Conservation (phyloP, 1,284 basidiomycete species). For the Tetrapyrgos nigripes region DNA sequence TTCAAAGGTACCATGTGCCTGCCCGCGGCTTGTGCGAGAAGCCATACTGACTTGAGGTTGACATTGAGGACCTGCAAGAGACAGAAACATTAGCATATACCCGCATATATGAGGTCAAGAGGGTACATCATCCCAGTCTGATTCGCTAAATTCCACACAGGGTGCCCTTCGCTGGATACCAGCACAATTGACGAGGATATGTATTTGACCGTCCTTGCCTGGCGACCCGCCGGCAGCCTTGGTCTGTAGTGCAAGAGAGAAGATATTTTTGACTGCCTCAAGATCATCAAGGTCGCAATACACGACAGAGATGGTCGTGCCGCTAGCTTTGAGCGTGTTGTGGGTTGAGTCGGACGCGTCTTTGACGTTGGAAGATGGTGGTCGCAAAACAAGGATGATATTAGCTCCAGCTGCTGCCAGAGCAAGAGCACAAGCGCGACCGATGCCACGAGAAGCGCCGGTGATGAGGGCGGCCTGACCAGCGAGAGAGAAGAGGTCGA, state of each 20-base stretch:
- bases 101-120: constrained; percentile 14
- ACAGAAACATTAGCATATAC: constrained; percentile 19
- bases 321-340: constrained; percentile 55
- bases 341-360: constrained; percentile 54
- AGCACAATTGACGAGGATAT: constrained; percentile 93
- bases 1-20: constrained; percentile 79
- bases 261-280: constrained; percentile 68
- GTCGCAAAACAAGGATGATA: constrained; percentile 71
- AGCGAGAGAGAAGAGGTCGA: constrained; percentile 63
- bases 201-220: constrained; percentile 57
- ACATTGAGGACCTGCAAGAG: constrained; percentile 68
- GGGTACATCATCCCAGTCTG: constrained; percentile 90
- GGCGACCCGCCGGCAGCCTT: constrained; percentile 62
- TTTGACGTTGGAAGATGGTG: constrained; percentile 28
- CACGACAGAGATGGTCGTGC: constrained; percentile 24
- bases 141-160: constrained; percentile 82
- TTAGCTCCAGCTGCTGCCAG: constrained; percentile 83
- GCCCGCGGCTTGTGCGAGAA: constrained; percentile 79
- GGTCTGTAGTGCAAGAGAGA: constrained; percentile 64
- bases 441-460: constrained; percentile 77
- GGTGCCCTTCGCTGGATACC: constrained; percentile 92
- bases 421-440: constrained; percentile 74
- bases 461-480: constrained; percentile 73
- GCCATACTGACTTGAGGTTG: constrained; percentile 82
- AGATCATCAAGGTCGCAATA: constrained; percentile 32